Conservation (phyloP, 1,139 yeast genomes). For the Yamadazyma diddensiae region DNA sequence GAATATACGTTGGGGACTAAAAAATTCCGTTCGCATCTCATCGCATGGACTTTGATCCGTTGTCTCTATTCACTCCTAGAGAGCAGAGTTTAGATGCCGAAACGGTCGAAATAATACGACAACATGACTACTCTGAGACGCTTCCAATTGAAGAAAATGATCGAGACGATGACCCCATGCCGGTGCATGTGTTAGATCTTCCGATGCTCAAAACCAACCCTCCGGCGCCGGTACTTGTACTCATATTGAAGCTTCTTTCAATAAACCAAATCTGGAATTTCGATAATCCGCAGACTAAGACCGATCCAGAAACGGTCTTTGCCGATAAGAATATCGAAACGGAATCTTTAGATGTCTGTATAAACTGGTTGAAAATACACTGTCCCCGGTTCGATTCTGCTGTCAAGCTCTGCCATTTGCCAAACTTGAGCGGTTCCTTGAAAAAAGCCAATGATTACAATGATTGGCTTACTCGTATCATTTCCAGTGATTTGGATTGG, state of each 20-base stretch:
- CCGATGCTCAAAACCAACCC: constrained; percentile 55
- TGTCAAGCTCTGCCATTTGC: constrained; percentile 23
- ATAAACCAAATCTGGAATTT: constrained; percentile 60
- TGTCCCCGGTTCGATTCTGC: constrained; percentile 33
- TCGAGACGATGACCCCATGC: constrained; percentile 12
- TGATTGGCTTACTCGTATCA: constrained; percentile 63
- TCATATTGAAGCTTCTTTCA: constrained; percentile 48
- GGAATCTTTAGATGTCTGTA: constrained; percentile 20
- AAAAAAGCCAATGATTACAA: constrained; percentile 29
- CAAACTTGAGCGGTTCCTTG: constrained; percentile 25
- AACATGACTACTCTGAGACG: too few species aligned
- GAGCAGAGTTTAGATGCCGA: too few species aligned
- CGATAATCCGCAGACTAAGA: constrained; percentile 8
- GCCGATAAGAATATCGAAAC: constrained; percentile 18
- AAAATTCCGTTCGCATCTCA: constrained; percentile 4
- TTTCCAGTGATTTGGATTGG: constrained; percentile 59
- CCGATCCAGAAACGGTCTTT: constrained; percentile 10
- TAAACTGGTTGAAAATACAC: constrained; percentile 39
- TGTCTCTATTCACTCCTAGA: constrained; percentile 42
- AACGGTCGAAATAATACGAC: too few species aligned
- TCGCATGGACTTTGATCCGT: constrained; percentile 41
- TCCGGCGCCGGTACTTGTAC: constrained; percentile 41
- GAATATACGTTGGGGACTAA: constrained; percentile 1
- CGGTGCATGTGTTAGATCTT: constrained; percentile 62
- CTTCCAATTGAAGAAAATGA: too few species aligned